These are phyloP conservation scores for Tuber magnatum DNA, from an alignment of 495 filamentous ascomycete genomes.

Conservation along the genomic window DNA sequence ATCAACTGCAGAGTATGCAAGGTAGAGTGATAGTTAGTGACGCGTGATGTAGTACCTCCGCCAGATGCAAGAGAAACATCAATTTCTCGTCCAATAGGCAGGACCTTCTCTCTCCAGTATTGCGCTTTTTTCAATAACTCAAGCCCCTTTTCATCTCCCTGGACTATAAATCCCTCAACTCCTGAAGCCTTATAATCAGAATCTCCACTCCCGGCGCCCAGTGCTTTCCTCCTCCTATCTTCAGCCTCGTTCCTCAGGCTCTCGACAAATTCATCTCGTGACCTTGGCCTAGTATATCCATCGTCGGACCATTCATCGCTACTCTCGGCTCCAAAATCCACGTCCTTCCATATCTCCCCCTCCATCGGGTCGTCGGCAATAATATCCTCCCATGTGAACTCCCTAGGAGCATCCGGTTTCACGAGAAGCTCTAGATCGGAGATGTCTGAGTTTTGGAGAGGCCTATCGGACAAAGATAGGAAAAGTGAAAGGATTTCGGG, in stretches of 20 bases:
- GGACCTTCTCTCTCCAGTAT: slow-evolving; percentile 33
- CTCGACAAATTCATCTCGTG: slow-evolving; percentile 23
- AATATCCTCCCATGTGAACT: slow-evolving; percentile 68
- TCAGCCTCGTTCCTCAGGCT: slow-evolving; percentile 13
- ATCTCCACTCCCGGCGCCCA: background rate
- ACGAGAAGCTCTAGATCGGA: slow-evolving; percentile 52
- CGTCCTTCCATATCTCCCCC: slow-evolving; percentile 67
- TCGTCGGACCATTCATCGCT: slow-evolving; percentile 49
- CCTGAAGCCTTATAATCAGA: slow-evolving; percentile 11
- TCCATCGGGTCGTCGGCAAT: slow-evolving; percentile 64
- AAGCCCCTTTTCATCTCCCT: slow-evolving; percentile 22
- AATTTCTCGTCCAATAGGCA: slow-evolving; percentile 44
- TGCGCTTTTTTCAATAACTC: slow-evolving; percentile 35
- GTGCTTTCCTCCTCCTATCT: slow-evolving; percentile 17
- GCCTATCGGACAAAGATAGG: slow-evolving; percentile 73
- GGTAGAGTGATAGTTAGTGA: slow-evolving; percentile 7
- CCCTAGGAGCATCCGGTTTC: slow-evolving; percentile 43
- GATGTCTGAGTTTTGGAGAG: slow-evolving; percentile 60
- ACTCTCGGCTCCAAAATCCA: slow-evolving; percentile 59
- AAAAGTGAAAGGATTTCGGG: slow-evolving; percentile 77
- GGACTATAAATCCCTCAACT: slow-evolving; percentile 28
- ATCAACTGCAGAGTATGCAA: background rate
- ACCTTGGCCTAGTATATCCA: slow-evolving; percentile 11
- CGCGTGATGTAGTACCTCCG: slow-evolving; percentile 42
- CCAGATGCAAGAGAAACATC: slow-evolving; percentile 40